phyloP scores from a whole-genome alignment of 1,284 basidiomycete genomes.

The Trichosporon ovoides region DNA sequence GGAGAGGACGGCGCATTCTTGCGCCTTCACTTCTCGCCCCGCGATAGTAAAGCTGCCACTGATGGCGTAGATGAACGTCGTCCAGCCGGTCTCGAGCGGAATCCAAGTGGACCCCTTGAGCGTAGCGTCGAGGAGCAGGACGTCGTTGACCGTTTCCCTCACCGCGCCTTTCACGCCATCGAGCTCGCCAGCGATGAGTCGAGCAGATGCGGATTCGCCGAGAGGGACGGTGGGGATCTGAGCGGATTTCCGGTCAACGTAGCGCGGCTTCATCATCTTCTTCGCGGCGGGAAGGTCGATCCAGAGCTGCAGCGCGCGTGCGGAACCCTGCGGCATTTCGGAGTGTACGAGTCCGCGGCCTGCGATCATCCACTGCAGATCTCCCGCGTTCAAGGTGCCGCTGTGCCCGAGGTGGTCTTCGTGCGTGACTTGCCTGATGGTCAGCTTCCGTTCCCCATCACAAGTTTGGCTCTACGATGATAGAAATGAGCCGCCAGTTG shows the following conservation, averaged over 20 bases:
- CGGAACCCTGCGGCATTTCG: constrained; percentile 67
- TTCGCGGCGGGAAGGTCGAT: constrained; percentile 79
- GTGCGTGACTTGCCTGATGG: constrained; percentile 53
- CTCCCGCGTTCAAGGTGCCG: constrained; percentile 70
- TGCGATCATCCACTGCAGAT: constrained; percentile 93
- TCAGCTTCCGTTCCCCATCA: background rate
- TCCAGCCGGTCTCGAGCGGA: constrained; percentile 75
- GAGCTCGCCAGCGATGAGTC: constrained; percentile 79
- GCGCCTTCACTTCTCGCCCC: no score
- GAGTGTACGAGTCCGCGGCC: constrained; percentile 65
- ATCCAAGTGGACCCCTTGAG: constrained; percentile 69
- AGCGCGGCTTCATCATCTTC: constrained; percentile 65
- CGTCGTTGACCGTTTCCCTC: constrained; percentile 72
- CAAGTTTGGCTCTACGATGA: no score
- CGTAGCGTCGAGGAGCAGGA: constrained; percentile 61
- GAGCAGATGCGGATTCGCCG: constrained; percentile 20
- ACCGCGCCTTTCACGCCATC: constrained; percentile 64
- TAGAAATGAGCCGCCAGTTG: no score
- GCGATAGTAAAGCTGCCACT: constrained; percentile 50
- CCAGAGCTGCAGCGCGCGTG: constrained; percentile 80
- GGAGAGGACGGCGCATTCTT: constrained; percentile 63
- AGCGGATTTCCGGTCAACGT: constrained; percentile 40
- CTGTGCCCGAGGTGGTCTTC: constrained; percentile 89
- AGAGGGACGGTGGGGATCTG: background rate
- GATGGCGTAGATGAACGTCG: constrained; percentile 70